A percentile compares a stretch with the other conserved stretches of the same genome.
Conservation (phyloP, 305 asterid species). For the Fraxinus dipetala region DNA sequence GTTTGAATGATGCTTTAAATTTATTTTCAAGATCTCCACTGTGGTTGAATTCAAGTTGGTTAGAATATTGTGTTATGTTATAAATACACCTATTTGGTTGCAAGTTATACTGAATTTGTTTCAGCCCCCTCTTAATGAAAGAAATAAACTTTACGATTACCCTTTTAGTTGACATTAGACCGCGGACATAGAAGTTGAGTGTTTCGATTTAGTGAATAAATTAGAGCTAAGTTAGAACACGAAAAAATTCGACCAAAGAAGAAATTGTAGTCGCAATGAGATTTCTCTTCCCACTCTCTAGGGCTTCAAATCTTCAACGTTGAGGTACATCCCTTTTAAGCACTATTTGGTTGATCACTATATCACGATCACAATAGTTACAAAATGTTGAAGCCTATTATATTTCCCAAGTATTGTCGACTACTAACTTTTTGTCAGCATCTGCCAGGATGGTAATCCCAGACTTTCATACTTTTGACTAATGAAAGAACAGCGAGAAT, state of each 20-base stretch:
- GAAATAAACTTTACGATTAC: not conserved
- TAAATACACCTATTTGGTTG: not conserved
- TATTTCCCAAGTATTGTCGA: not conserved
- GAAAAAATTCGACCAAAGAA: too few species aligned
- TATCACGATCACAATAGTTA: constrained; percentile 49
- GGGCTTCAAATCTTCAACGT: too few species aligned
- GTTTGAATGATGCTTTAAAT: too few species aligned
- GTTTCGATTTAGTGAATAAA: not conserved
- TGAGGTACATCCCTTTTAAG: too few species aligned
- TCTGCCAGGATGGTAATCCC: constrained; percentile 40
- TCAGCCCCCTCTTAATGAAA: too few species aligned
- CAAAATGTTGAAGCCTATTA: too few species aligned
- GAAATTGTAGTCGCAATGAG: too few species aligned
- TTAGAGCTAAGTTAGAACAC: not conserved
- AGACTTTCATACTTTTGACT: constrained; percentile 50
- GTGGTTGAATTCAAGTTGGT: too few species aligned
- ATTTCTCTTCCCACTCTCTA: too few species aligned
- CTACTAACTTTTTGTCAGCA: not conserved
- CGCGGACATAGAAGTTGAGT: not conserved
- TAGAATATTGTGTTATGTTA: not conserved
- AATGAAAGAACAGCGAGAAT: constrained; percentile 51
- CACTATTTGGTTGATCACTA: constrained; percentile 35
- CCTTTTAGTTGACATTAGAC: not conserved
- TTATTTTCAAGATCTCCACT: too few species aligned
- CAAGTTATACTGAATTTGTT: not conserved